These are phyloP conservation scores for Coriaria nepalensis DNA, from an alignment of 306 rosid species.

Conservation along the genomic window DNA sequence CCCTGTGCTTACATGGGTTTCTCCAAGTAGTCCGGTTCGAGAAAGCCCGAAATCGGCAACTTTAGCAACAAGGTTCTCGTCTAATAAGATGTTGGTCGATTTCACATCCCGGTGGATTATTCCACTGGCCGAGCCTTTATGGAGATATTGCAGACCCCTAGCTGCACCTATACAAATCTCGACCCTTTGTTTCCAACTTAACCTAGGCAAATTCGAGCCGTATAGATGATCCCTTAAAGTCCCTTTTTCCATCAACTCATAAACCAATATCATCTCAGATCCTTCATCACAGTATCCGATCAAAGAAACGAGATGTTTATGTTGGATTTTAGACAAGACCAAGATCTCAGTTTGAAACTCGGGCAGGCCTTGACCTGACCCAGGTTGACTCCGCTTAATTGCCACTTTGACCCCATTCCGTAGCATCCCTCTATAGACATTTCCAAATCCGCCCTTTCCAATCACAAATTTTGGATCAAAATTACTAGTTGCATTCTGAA, in stretches of 20 bases:
- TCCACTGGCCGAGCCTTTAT: slow-evolving; percentile 36
- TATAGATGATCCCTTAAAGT: slow-evolving; percentile 37
- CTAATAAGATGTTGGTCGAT: slow-evolving; percentile 39
- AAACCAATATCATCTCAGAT: slow-evolving; percentile 43
- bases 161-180: slow-evolving; percentile 49
- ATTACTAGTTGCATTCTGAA: slow-evolving; percentile 27
- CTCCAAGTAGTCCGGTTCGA: slow-evolving; percentile 23
- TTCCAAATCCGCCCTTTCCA: slow-evolving; percentile 45
- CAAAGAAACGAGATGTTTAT: slow-evolving; percentile 37
- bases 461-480: slow-evolving; percentile 21
- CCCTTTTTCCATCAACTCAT: slow-evolving; percentile 46
- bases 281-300: slow-evolving; percentile 44
- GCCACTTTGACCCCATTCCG: slow-evolving; percentile 26
- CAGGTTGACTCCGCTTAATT: slow-evolving; percentile 38
- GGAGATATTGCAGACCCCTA: slow-evolving; percentile 41
- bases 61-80: slow-evolving; percentile 31
- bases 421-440: slow-evolving; percentile 28
- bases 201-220: slow-evolving; percentile 17
- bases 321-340: slow-evolving; percentile 37
- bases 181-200: slow-evolving; percentile 44
- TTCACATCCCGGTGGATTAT: slow-evolving; percentile 46
- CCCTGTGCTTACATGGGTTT: slow-evolving; percentile 34
- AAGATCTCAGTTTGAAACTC: slow-evolving; percentile 41
- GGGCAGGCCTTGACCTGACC: slow-evolving; percentile 35
- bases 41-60: slow-evolving; percentile 52